Evolutionary conservation across 805 yeast species (phyloP), one percentile per base, ranked within the genome.

Genomic region (Cyberlindnera americana): DNA sequence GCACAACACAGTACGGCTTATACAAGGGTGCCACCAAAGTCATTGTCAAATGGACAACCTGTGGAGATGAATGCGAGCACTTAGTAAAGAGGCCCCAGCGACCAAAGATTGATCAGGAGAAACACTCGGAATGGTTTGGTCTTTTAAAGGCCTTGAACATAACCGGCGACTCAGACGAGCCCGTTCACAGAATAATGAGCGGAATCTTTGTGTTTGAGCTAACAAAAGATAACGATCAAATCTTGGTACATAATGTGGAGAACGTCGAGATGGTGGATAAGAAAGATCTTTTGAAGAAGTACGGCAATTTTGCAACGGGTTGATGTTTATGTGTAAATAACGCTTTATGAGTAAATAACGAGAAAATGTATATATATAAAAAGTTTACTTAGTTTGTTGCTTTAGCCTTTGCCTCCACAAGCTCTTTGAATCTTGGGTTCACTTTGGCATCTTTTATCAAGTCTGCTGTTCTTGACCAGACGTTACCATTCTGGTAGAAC

Each of bases 381-480:
- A n/a, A n/a, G n/a, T n/a, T n/a, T n/a, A n/a, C n/a, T n/a, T n/a
- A n/a, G n/a, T n/a, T 47, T 19, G 52, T 39, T 12, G 58, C 48
- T 41, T 42, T 56, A 25, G 50, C 50, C 47, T 54, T 56, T 13
- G 56, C 54, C 33, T 52, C 50, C 33, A 56, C 37, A 15, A 56
- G 41, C 39, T 56, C 57, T 39, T 56, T 56, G 36, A 54, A 56
- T 53, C 61, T 56, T 41, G 49, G 50, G 36, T 55, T 55, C 22
- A 44, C 48, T 34, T 49, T 48, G n/a, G 50, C 62, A 33, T 54
- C 72, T 63, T 54, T 70, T 40, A 56, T 66, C 57, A 61, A 73
- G 33, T 66, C 65, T 22, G 73, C 57, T 65, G 79, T 91, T 54
- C 96, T 77, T 54, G 83, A 84, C 69, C 86, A 88, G n/a, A 88